Evolutionary conservation across 768 basidiomycete species (phyloP).

Genomic region (Mycena rosella): DNA sequence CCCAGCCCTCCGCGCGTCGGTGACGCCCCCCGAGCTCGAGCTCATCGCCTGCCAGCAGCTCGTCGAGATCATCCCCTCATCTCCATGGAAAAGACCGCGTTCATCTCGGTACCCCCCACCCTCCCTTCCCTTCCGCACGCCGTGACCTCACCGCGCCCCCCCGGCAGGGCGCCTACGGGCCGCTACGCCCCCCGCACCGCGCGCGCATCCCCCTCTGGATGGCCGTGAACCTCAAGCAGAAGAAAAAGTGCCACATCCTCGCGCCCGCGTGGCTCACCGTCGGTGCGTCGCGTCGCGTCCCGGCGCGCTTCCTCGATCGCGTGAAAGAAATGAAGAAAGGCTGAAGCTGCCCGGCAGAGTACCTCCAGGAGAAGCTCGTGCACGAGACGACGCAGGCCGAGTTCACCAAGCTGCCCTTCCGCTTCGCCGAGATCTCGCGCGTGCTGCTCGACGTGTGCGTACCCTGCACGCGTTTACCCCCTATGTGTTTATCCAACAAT

Average conservation of each 20-base stretch:
- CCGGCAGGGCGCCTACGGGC: slow-evolving; percentile 96
- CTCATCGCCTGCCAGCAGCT: slow-evolving; percentile 88
- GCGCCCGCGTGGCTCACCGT: slow-evolving; percentile 91
- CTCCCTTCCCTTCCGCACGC: slow-evolving; percentile 27
- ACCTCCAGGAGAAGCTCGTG: slow-evolving; percentile 78
- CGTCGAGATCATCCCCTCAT: slow-evolving; percentile 92
- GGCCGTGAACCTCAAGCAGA: slow-evolving; percentile 92
- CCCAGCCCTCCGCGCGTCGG: slow-evolving; percentile 72
- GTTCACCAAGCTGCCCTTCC: slow-evolving; percentile 88
- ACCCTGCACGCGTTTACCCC: neutral
- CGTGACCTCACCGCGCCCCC: slow-evolving; percentile 37
- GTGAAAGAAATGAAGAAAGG: neutral
- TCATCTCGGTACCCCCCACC: slow-evolving; percentile 78
- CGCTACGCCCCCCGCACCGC: slow-evolving; percentile 89
- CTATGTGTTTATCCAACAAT: neutral
- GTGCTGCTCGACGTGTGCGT: slow-evolving; percentile 93
- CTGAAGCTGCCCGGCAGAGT: slow-evolving; percentile 64
- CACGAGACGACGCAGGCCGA: slow-evolving; percentile 79
- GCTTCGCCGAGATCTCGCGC: slow-evolving; percentile 92
- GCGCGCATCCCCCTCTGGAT: slow-evolving; percentile 95
- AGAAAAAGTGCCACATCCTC: slow-evolving; percentile 94
- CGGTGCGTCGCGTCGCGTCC: slow-evolving; percentile 62
- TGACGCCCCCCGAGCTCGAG: slow-evolving; percentile 89
- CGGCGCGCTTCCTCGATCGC: neutral
- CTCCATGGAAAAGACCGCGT: slow-evolving; percentile 90